A percentile compares a stretch with the other conserved stretches of the same genome.
phyloP scores from a whole-genome alignment of 2,329 filamentous ascomycete genomes.

The Ilyonectria destructans region DNA sequence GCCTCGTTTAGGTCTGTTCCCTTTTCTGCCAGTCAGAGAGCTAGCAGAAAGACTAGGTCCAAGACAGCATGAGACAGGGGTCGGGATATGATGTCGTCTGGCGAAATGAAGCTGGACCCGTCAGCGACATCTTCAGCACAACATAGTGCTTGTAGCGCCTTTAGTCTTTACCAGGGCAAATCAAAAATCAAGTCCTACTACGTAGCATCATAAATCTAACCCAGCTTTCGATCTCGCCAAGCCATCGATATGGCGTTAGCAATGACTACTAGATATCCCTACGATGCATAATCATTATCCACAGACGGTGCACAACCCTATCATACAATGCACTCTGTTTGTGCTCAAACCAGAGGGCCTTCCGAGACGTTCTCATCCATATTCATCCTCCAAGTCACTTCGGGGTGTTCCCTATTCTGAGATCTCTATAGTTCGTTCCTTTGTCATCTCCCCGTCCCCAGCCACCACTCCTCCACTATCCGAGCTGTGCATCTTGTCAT shows the following conservation, averaged over 20 bases:
- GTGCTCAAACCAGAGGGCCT: too few species aligned
- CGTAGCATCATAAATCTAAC: neutral
- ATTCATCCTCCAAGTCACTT: too few species aligned
- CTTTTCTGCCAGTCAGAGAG: conserved; percentile 1
- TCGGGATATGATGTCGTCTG: neutral
- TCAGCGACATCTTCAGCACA: neutral
- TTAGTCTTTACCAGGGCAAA: neutral
- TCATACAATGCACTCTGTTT: too few species aligned
- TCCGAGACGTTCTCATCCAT: too few species aligned
- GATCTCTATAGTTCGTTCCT: too few species aligned
- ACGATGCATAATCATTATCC: neutral
- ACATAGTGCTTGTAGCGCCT: neutral
- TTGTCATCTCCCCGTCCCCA: too few species aligned
- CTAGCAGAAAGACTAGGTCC: conserved; percentile 4
- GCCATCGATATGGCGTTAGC: neutral
- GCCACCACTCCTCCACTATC: too few species aligned
- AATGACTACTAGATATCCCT: neutral
- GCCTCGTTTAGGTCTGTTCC: neutral
- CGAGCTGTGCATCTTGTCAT: too few species aligned
- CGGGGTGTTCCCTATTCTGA: too few species aligned
- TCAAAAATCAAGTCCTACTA: neutral
- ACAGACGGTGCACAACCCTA: neutral
- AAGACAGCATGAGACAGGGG: neutral
- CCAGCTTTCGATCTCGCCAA: too few species aligned
- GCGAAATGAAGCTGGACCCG: neutral